Conservation (phyloP, 2,329 filamentous ascomycete species). For the Cladosporium austrohemisphaericum region DNA sequence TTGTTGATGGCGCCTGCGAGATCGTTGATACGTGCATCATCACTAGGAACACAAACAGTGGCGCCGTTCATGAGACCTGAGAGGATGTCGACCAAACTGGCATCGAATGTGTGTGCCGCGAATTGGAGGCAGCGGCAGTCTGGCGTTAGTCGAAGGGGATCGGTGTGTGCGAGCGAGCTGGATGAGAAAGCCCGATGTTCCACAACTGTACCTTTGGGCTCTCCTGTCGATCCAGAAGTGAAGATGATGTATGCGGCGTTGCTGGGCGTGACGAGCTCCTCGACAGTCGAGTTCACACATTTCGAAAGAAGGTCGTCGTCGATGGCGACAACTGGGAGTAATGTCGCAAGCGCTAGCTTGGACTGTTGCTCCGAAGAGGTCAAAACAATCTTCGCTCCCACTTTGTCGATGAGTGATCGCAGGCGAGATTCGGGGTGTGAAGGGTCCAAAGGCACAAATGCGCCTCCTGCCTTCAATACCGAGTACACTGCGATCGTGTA, state of each 20-base stretch:
- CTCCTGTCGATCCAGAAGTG: slow-evolving; percentile 78
- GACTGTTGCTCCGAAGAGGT: slow-evolving; percentile 11
- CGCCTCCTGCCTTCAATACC: slow-evolving; percentile 36
- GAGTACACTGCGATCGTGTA: slow-evolving; percentile 16
- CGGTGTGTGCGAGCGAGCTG: slow-evolving; percentile 3
- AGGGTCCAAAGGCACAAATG: slow-evolving; percentile 21
- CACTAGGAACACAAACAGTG: slow-evolving; percentile 23
- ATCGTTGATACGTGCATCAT: slow-evolving; percentile 18
- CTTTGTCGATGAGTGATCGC: slow-evolving; percentile 8
- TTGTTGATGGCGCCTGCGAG: slow-evolving; percentile 16
- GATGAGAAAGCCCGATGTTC: slow-evolving; percentile 8
- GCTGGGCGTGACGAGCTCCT: background rate
- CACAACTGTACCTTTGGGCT: slow-evolving; percentile 74
- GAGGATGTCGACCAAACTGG: slow-evolving; percentile 16
- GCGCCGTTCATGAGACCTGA: slow-evolving; percentile 19
- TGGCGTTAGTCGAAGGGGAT: background rate
- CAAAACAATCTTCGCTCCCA: slow-evolving; percentile 11
- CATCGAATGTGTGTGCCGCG: slow-evolving; percentile 18
- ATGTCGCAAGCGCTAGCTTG: slow-evolving; percentile 6
- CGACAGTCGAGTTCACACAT: background rate
- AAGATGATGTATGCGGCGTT: slow-evolving; percentile 64
- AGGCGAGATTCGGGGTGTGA: slow-evolving; percentile 11
- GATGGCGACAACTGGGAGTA: slow-evolving; percentile 1
- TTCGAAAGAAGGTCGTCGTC: slow-evolving; percentile 9
- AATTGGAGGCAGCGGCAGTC: slow-evolving; percentile 16